Conservation (phyloP, 2,329 filamentous ascomycete genomes). For the Cadophora gregata region DNA sequence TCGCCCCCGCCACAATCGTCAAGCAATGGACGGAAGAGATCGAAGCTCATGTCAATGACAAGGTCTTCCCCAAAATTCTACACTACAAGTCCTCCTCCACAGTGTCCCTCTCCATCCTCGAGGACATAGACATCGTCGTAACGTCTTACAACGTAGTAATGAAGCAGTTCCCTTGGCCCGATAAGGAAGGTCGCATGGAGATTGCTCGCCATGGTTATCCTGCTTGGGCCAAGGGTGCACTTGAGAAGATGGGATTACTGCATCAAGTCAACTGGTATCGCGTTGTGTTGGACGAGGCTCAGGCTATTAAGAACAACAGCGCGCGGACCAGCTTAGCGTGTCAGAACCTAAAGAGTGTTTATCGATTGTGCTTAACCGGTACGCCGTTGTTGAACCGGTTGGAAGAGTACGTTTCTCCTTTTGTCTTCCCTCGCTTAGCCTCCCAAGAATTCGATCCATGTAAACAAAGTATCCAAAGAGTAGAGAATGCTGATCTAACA, state of each 20-base stretch:
- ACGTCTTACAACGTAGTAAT: conserved; percentile 41
- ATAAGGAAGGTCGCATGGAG: conserved; percentile 89
- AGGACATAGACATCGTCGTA: conserved; percentile 40
- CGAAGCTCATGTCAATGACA: conserved; percentile 28
- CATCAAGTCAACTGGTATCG: conserved; percentile 51
- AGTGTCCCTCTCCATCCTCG: conserved; percentile 24
- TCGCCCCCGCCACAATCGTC: conserved; percentile 40
- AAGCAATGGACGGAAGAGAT: conserved; percentile 43
- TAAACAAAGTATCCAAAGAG: neutral
- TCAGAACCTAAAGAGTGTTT: conserved; percentile 43
- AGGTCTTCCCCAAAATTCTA: conserved; percentile 35
- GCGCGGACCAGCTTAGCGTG: conserved; percentile 52
- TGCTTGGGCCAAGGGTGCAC: conserved; percentile 46
- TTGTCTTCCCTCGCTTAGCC: neutral
- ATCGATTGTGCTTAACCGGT: conserved; percentile 44
- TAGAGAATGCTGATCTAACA: neutral
- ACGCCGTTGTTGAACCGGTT: conserved; percentile 41
- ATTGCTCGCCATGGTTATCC: conserved; percentile 56
- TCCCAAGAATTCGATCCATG: neutral
- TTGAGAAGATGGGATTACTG: conserved; percentile 45
- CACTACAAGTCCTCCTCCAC: conserved; percentile 33
- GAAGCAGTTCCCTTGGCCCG: conserved; percentile 82
- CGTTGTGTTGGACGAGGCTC: conserved; percentile 63
- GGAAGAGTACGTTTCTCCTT: conserved; percentile 38
- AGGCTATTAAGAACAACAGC: conserved; percentile 58